Percentiles rank a stretch among this genome's conserved stretches.
phyloP scores from a whole-genome alignment of 495 filamentous ascomycete species.

The Penicillium bovifimosum region DNA sequence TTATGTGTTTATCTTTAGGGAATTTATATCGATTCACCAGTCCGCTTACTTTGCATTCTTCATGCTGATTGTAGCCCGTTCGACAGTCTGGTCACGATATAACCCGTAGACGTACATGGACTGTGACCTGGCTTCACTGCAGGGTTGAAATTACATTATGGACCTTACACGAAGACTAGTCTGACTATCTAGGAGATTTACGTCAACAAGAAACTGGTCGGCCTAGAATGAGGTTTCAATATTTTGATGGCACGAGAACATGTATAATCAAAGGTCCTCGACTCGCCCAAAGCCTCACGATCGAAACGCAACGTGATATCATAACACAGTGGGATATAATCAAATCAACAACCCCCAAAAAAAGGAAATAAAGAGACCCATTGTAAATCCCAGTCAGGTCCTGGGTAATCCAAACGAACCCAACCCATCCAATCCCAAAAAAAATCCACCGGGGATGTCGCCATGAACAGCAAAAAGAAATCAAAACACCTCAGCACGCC shows the following conservation, averaged over 20 bases:
- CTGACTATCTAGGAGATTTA: too few relatives aligned
- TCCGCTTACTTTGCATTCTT: not conserved
- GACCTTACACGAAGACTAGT: too few relatives aligned
- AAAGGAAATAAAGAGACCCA: slow-evolving; percentile 2
- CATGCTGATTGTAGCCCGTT: too few relatives aligned
- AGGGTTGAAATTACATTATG: not conserved
- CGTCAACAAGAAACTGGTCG: not conserved
- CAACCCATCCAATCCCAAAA: not conserved
- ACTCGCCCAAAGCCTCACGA: slow-evolving; percentile 6
- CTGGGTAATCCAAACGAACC: slow-evolving; percentile 4
- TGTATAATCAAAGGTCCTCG: slow-evolving; percentile 2
- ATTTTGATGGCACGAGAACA: slow-evolving; percentile 5
- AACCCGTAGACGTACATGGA: too few relatives aligned
- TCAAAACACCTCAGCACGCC: not conserved
- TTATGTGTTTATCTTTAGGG: too few relatives aligned
- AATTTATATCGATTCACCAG: not conserved
- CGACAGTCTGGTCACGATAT: too few relatives aligned
- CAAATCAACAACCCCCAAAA: slow-evolving; percentile 12
- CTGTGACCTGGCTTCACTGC: too few relatives aligned
- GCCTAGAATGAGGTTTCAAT: not conserved
- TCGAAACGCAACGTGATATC: slow-evolving; percentile 23
- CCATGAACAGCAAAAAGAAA: not conserved
- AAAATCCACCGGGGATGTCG: not conserved
- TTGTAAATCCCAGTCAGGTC: not conserved
- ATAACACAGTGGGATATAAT: slow-evolving; percentile 34